phyloP scores from a whole-genome alignment of 2,329 filamentous ascomycete species.

The Pseudogymnoascus sp. region DNA sequence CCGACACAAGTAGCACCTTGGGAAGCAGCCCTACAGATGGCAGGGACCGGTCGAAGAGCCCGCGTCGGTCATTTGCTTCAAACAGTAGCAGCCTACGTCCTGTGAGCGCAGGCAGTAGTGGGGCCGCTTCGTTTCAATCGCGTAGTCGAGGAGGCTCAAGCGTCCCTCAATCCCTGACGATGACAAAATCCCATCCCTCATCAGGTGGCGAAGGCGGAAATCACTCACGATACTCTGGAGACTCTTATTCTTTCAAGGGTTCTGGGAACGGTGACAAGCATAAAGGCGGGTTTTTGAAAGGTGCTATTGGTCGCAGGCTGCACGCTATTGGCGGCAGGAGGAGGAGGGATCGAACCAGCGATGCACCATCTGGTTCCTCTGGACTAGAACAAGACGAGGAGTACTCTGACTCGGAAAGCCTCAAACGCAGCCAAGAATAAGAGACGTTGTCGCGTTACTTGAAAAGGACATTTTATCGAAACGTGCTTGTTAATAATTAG shows the following conservation, averaged over 20 bases:
- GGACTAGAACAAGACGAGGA: background rate
- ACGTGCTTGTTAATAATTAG: background rate
- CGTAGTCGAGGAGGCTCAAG: background rate
- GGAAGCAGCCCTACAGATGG: conserved; percentile 19
- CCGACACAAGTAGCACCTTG: conserved; percentile 23
- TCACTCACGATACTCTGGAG: background rate
- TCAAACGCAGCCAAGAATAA: background rate
- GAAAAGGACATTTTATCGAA: background rate
- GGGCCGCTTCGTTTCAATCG: conserved; percentile 10
- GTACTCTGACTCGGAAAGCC: background rate
- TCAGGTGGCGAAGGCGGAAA: background rate
- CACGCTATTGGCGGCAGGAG: conserved; percentile 5
- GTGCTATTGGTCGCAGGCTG: conserved; percentile 6
- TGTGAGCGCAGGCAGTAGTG: conserved; percentile 23
- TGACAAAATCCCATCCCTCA: background rate
- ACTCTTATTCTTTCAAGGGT: background rate
- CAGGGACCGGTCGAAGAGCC: conserved; percentile 22
- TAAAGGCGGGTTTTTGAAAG: conserved; percentile 5
- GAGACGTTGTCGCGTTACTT: background rate
- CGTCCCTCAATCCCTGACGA: background rate
- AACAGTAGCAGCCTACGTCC: conserved; percentile 20
- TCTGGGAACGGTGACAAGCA: background rate
- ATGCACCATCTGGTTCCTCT: background rate
- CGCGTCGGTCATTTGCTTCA: conserved; percentile 23
- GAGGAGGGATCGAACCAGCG: background rate